Percentiles rank a stretch among this genome's conserved stretches.
Conservation (phyloP, 768 basidiomycete genomes). For the Myochromella boudieri region DNA sequence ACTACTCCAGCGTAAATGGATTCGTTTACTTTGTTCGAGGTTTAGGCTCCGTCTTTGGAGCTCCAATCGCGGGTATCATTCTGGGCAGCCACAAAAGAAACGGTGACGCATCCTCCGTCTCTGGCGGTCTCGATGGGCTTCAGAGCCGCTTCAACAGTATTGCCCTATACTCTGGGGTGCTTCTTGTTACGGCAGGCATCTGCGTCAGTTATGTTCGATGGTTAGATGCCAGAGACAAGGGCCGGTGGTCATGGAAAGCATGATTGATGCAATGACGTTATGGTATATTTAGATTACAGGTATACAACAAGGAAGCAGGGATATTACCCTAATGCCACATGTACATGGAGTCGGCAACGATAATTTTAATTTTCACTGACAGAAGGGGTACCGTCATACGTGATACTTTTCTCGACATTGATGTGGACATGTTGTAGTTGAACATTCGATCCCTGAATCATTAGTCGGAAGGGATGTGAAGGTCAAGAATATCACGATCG, state of each 20-base stretch:
- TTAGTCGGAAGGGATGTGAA: background rate
- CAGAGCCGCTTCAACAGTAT: constrained; percentile 31
- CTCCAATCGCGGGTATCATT: constrained; percentile 41
- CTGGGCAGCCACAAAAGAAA: constrained; percentile 31
- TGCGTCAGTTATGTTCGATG: constrained; percentile 42
- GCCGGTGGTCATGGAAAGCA: constrained; percentile 40
- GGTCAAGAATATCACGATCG: background rate
- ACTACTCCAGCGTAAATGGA: constrained; percentile 41
- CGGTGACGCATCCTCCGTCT: constrained; percentile 1
- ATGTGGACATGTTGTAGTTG: constrained; percentile 16
- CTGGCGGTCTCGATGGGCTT: constrained; percentile 11
- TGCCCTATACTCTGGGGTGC: constrained; percentile 34
- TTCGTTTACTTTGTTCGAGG: constrained; percentile 43
- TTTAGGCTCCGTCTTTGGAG: constrained; percentile 37
- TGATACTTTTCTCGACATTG: constrained; percentile 21
- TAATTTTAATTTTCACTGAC: background rate
- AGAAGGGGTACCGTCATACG: constrained; percentile 11
- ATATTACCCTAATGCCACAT: no score
- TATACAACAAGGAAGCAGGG: background rate
- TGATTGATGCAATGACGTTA: constrained; percentile 16
- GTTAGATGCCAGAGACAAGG: constrained; percentile 40
- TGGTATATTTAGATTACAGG: background rate
- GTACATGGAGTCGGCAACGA: no score
- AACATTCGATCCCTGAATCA: constrained; percentile 3
- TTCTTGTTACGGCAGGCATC: constrained; percentile 34